These are phyloP conservation scores for Tetrapisispora namnaoensis DNA, from an alignment of 805 yeast genomes.

Conservation along the genomic window DNA sequence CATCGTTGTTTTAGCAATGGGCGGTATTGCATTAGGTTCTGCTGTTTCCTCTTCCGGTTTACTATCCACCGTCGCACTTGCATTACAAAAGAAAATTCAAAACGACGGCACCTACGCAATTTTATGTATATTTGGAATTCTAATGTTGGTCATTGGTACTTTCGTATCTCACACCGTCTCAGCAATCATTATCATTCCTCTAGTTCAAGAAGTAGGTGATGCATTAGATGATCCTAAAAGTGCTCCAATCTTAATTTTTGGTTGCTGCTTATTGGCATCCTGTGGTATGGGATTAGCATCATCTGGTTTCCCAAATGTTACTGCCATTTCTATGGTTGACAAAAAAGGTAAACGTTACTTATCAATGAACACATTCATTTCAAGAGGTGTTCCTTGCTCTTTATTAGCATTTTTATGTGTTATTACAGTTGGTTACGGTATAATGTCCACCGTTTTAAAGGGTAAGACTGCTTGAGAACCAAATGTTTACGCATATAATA, in stretches of 20 bases:
- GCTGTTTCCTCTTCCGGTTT: conserved; percentile 90
- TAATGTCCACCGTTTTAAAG: conserved; percentile 41
- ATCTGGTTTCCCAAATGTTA: conserved; percentile 96
- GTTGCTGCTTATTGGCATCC: conserved; percentile 60
- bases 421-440: conserved; percentile 70
- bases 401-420: conserved; percentile 62
- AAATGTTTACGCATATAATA: neutral
- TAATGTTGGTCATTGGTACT: conserved; percentile 80
- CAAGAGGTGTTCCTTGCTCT: conserved; percentile 85
- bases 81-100: conserved; percentile 57
- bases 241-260: conserved; percentile 32
- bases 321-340: conserved; percentile 90
- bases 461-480: neutral
- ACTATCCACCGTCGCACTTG: conserved; percentile 62
- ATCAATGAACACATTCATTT: conserved; percentile 70
- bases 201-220: conserved; percentile 81
- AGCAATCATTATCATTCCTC: conserved; percentile 82
- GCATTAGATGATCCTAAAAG: conserved; percentile 65
- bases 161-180: conserved; percentile 96
- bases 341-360: conserved; percentile 81
- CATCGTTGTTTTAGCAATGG: conserved; percentile 92
- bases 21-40: conserved; percentile 89
- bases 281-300: conserved; percentile 98
- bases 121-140: conserved; percentile 68
- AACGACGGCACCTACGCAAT: conserved; percentile 59